A percentile compares a stretch with the other conserved stretches of the same genome.
phyloP scores from a whole-genome alignment of 2,329 filamentous ascomycete species.

The Fusarium illudens region DNA sequence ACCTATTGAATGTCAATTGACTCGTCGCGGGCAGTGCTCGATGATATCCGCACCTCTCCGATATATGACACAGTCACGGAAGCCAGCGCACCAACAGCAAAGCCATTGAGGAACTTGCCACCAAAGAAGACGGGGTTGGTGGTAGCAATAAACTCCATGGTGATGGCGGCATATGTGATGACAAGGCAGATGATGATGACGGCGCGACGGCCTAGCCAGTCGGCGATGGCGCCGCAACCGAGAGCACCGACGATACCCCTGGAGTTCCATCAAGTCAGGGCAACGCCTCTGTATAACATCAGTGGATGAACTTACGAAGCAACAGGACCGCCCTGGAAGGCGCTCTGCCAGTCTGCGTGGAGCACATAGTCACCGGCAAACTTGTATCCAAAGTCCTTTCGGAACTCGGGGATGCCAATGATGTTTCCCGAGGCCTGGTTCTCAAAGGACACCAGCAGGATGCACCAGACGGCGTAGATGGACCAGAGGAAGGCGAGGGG shows the following conservation, averaged over 20 bases:
- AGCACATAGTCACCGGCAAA: constrained; percentile 51
- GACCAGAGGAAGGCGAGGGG: constrained; percentile 46
- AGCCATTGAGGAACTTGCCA: constrained; percentile 54
- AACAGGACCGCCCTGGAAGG: constrained; percentile 53
- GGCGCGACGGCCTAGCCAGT: constrained; percentile 47
- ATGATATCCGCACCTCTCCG: constrained; percentile 39
- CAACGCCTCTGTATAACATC: too few relatives aligned
- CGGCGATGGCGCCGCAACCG: constrained; percentile 47
- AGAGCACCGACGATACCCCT: constrained; percentile 44
- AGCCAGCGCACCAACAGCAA: constrained; percentile 44
- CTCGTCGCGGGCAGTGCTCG: not conserved
- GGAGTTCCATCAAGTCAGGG: not conserved
- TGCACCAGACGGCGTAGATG: constrained; percentile 51
- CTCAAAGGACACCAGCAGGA: constrained; percentile 52
- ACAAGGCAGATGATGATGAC: constrained; percentile 48
- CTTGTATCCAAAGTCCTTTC: constrained; percentile 53
- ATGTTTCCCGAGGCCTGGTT: constrained; percentile 53
- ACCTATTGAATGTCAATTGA: constrained; percentile 19
- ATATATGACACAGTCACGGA: constrained; percentile 44
- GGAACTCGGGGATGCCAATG: constrained; percentile 55
- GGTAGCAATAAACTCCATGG: constrained; percentile 52
- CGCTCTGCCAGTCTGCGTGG: constrained; percentile 54
- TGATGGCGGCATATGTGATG: constrained; percentile 50
- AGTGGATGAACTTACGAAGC: constrained; percentile 42
- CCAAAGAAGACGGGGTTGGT: constrained; percentile 52